Percentiles rank a stretch among this genome's conserved stretches.
phyloP scores from a whole-genome alignment of 768 basidiomycete species.

The Macrolepiota fuliginosa region DNA sequence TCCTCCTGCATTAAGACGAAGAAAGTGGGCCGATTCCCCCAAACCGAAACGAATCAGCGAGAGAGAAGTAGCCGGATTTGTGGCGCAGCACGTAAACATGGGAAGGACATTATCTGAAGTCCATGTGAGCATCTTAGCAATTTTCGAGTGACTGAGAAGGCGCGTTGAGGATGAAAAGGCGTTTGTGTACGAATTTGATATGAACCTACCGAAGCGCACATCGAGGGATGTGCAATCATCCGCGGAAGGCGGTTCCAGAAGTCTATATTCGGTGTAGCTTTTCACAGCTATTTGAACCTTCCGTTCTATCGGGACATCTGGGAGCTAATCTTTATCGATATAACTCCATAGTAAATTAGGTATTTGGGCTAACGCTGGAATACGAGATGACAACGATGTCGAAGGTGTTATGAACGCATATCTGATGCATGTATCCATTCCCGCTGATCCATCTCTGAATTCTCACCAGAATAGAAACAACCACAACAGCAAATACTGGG shows the following conservation, averaged over 20 bases:
- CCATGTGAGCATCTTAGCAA: slow-evolving; percentile 28
- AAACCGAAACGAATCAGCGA: slow-evolving; percentile 21
- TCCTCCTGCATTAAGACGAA: slow-evolving; percentile 19
- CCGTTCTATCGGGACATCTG: slow-evolving; percentile 36
- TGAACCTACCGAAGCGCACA: slow-evolving; percentile 30
- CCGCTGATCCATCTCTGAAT: slow-evolving; percentile 4
- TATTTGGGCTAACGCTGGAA: neutral
- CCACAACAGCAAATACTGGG: neutral
- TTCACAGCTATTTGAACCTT: slow-evolving; percentile 29
- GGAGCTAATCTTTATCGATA: slow-evolving; percentile 32
- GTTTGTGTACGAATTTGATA: slow-evolving; percentile 32
- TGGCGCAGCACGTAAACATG: slow-evolving; percentile 43
- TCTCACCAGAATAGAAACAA: neutral
- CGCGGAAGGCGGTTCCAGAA: slow-evolving; percentile 42
- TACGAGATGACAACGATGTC: slow-evolving; percentile 5
- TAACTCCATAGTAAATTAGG: slow-evolving; percentile 9
- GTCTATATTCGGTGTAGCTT: slow-evolving; percentile 32
- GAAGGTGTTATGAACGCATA: slow-evolving; percentile 7
- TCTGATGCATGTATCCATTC: neutral
- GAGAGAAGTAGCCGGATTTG: slow-evolving; percentile 37
- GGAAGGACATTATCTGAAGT: slow-evolving; percentile 18
- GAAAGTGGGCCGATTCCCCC: slow-evolving; percentile 29
- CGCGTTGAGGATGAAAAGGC: slow-evolving; percentile 25
- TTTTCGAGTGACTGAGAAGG: slow-evolving; percentile 26
- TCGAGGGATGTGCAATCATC: slow-evolving; percentile 41